Evolutionary conservation across 768 basidiomycete species (phyloP), one percentile per base, ranked within the genome.

Genomic region (Astraeus odoratus): DNA sequence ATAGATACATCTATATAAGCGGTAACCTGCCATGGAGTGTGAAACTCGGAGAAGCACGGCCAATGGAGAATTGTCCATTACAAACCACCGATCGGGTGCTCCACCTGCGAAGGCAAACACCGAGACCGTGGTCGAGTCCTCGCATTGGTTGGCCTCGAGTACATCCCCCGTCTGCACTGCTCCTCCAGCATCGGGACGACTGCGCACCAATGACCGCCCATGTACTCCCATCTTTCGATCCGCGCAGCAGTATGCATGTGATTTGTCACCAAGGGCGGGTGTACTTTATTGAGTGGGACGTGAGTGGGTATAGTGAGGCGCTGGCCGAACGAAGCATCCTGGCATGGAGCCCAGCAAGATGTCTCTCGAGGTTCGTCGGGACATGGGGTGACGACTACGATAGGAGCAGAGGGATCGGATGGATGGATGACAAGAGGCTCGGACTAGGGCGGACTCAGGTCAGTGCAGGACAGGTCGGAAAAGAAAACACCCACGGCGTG

Each of bases 131-230:
- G 35, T 33, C 49, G 44, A 18, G 42, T 10, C 22, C 18, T 23
- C 3, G 23, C 42, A 25, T 35, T 34, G n/a, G 26, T 16, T 13
- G 58, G 48, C 42, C 57, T 58, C 27, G 77, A 75, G 51, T 67
- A 77, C 56, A 74, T 54, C 18, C 73, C 73, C 26, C 57, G 64
- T 48, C 49, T 55, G 39, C 59, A 57, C 57, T 80, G 78, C 51
- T 80, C 73, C 41, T 67, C 66, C 12, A 73, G 56, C 6, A 64
- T 64, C 7, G 75, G 75, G 41, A 78, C 46, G 23, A 73, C 58
- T 8, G 70, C 76, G 48, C 67, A 61, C 78, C 78, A 80, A 52
- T 75, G 79, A 4, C 79, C 80, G 47, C 69, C 60, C 39, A 59
- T 55, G 65, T 74, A 80, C 37, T 60, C 61, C 77, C 77, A 78